Evolutionary conservation across 1,139 yeast genomes (phyloP).

Genomic region (Yamadazyma diospyri): DNA sequence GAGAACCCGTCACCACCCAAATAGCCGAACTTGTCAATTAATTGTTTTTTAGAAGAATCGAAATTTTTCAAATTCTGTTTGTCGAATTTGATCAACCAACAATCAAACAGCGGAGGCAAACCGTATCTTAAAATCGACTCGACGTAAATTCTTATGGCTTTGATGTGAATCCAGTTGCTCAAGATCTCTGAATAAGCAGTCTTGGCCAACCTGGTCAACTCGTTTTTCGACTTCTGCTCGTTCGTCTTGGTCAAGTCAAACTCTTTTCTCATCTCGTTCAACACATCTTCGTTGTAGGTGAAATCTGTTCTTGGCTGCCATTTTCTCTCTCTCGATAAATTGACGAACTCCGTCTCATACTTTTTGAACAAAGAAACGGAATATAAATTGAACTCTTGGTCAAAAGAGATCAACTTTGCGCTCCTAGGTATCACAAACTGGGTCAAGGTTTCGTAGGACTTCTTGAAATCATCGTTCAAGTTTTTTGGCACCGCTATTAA

Average conservation of each 20-base stretch:
- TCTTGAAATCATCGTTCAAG: conserved; percentile 55
- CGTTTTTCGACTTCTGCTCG: conserved; percentile 74
- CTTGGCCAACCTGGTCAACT: conserved; percentile 74
- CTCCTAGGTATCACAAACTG: conserved; percentile 90
- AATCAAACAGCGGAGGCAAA: conserved; percentile 86
- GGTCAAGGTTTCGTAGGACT: conserved; percentile 70
- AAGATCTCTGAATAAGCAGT: conserved; percentile 86
- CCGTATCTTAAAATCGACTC: conserved; percentile 89
- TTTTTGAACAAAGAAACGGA: conserved; percentile 85
- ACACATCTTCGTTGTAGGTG: conserved; percentile 74
- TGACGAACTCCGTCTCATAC: conserved; percentile 63
- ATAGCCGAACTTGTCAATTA: conserved; percentile 75
- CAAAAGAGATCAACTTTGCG: conserved; percentile 66
- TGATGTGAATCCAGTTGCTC: conserved; percentile 85
- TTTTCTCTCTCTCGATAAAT: conserved; percentile 75
- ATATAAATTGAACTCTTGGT: conserved; percentile 69
- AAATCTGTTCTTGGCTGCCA: conserved; percentile 91
- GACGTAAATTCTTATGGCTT: conserved; percentile 54
- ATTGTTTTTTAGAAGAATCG: conserved; percentile 61
- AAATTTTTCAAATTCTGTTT: conserved; percentile 39
- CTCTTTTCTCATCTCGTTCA: conserved; percentile 73
- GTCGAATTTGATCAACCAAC: conserved; percentile 50
- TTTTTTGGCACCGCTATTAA: conserved; percentile 83
- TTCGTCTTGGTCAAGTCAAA: conserved; percentile 69
- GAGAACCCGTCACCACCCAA: conserved; percentile 88